Conservation (phyloP, 352 stramenopile species). For the Phytophthora syringae region DNA sequence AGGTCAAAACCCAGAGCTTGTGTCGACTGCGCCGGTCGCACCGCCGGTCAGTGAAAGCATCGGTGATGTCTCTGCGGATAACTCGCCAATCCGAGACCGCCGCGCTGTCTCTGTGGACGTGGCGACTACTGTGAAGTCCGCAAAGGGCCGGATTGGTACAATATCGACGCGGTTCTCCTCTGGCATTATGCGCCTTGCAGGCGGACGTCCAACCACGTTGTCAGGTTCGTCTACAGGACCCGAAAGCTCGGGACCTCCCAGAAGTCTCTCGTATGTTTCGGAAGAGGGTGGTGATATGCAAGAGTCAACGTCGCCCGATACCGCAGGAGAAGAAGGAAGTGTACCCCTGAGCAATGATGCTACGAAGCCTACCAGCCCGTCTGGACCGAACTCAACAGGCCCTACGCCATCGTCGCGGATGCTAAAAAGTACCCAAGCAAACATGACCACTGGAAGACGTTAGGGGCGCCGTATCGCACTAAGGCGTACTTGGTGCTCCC, state of each 20-base stretch:
- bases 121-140: conserved; percentile 62
- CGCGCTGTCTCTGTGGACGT: conserved; percentile 55
- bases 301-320: conserved; percentile 25
- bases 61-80: conserved; percentile 4
- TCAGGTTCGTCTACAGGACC: conserved; percentile 24
- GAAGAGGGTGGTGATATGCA: conserved; percentile 29
- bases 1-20: conserved; percentile 28
- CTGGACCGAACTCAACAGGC: conserved; percentile 21
- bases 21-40: conserved; percentile 28
- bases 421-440: conserved; percentile 47
- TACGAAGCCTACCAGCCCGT: conserved; percentile 27
- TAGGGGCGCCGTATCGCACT: conserved; percentile 70
- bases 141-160: conserved; percentile 68
- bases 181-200: conserved; percentile 63
- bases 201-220: conserved; percentile 29
- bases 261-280: conserved; percentile 40
- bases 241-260: conserved; percentile 17
- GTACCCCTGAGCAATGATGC: conserved; percentile 16
- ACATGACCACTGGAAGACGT: conserved; percentile 74
- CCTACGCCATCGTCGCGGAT: conserved; percentile 30
- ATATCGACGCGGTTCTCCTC: conserved; percentile 82
- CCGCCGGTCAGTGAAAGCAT: conserved; percentile 22
- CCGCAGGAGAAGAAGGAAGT: conserved; percentile 24
- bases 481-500: conserved; percentile 81
- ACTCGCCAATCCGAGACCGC: conserved; percentile 28